A percentile compares a stretch with the other conserved stretches of the same genome.
phyloP scores from a whole-genome alignment of 192 early-diverging fungal genomes.

The Podila verticillata region DNA sequence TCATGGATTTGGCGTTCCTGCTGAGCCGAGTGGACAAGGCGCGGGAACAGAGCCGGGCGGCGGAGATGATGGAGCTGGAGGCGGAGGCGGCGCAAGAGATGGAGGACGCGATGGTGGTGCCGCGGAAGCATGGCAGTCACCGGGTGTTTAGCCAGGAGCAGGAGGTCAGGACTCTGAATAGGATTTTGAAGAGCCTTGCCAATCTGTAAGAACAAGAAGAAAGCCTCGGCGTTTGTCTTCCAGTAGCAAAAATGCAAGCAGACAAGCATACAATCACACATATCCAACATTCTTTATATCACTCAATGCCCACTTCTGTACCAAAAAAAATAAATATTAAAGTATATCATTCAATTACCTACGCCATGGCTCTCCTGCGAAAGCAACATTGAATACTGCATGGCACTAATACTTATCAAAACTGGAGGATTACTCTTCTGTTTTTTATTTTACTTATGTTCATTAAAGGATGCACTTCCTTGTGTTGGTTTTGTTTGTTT shows the following conservation, averaged over 20 bases:
- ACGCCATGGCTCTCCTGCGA: no score
- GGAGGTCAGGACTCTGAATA: conserved; percentile 25
- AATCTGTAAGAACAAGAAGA: conserved; percentile 3
- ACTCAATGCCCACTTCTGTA: neutral
- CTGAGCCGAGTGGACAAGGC: conserved; percentile 11
- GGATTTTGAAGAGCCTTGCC: conserved; percentile 35
- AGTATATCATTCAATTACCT: no score
- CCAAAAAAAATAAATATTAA: neutral
- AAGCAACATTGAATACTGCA: no score
- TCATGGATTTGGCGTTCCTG: conserved; percentile 44
- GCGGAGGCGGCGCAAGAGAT: neutral
- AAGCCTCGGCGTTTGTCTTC: no score
- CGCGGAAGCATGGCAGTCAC: neutral
- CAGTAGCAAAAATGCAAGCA: neutral
- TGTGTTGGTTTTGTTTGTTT: neutral
- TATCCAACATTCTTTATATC: neutral
- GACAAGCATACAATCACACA: neutral
- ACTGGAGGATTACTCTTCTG: no score
- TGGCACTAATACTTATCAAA: no score
- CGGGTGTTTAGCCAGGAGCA: conserved; percentile 18
- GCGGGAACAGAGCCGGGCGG: neutral
- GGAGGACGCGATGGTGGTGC: neutral
- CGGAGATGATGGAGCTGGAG: conserved; percentile 3
- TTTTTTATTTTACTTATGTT: no score
- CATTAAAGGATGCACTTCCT: no score